Evolutionary conservation across 2,329 filamentous ascomycete genomes (phyloP).

Genomic region (Camillea tinctor): DNA sequence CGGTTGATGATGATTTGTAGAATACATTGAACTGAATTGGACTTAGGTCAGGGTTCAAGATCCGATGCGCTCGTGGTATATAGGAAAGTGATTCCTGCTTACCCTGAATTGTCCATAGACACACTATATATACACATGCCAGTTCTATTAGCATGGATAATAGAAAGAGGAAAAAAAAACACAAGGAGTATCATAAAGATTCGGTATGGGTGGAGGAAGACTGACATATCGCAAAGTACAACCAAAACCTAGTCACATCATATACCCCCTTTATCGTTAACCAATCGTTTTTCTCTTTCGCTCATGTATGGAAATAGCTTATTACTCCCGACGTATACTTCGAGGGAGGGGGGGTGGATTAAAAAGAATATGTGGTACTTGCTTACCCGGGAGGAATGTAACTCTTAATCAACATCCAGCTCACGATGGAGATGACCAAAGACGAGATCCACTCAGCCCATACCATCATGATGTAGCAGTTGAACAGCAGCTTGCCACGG

Average conservation of each 20-base stretch:
- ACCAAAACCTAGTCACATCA: neutral
- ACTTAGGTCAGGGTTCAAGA: slow-evolving; percentile 18
- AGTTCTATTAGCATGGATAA: no score
- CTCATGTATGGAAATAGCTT: no score
- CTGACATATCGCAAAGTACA: neutral
- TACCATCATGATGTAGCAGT: slow-evolving; percentile 34
- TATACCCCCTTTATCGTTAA: neutral
- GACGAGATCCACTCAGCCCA: slow-evolving; percentile 34
- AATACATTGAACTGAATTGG: slow-evolving; percentile 39
- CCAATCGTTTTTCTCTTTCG: no score
- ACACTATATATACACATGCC: neutral
- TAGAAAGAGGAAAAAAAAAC: neutral
- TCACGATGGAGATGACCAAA: slow-evolving; percentile 28
- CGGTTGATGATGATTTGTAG: slow-evolving; percentile 49
- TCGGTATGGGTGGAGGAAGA: neutral
- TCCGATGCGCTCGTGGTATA: no score
- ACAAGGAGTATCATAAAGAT: neutral
- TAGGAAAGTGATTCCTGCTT: neutral
- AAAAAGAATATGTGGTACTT: neutral
- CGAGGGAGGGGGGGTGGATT: neutral
- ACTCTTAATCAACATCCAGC: slow-evolving; percentile 30
- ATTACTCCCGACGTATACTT: no score
- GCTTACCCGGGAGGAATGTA: slow-evolving; percentile 26
- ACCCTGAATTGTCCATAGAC: neutral
- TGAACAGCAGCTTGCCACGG: slow-evolving; percentile 25